A percentile compares a stretch with the other conserved stretches of the same genome.
phyloP scores from a whole-genome alignment of 441 rosid species.

The Aleurites moluccanus region DNA sequence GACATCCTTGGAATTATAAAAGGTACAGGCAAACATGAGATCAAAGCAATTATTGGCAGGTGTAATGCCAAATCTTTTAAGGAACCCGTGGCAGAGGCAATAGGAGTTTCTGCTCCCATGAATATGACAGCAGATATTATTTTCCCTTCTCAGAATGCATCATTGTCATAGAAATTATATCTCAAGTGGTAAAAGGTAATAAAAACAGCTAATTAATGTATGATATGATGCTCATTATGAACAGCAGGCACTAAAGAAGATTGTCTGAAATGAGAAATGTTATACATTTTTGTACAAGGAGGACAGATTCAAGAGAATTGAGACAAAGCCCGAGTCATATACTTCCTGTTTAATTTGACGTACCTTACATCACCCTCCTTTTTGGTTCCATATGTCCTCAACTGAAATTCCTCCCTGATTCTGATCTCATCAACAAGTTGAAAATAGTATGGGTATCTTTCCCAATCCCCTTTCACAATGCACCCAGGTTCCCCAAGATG shows the following conservation, averaged over 20 bases:
- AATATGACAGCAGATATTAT: background rate
- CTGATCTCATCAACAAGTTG: slow-evolving; percentile 85
- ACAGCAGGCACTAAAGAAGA: background rate
- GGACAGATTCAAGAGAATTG: background rate
- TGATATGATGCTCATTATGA: background rate
- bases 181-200: background rate
- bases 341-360: slow-evolving; percentile 14
- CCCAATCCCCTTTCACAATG: slow-evolving; percentile 72
- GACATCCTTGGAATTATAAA: background rate
- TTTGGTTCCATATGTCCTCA: slow-evolving; percentile 86
- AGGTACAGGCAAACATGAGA: background rate
- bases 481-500: slow-evolving; percentile 91
- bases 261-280: background rate
- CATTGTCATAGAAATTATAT: background rate
- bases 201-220: background rate
- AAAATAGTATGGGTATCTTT: slow-evolving; percentile 73
- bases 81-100: background rate
- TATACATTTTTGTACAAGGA: background rate
- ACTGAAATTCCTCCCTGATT: slow-evolving; percentile 82
- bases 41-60: background rate
- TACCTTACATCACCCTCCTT: slow-evolving; percentile 83
- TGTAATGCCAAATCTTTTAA: background rate
- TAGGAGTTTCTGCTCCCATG: background rate
- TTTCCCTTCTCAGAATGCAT: background rate
- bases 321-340: background rate